Conservation (phyloP, 345 rosid genomes). For the Salix koriyanagi region DNA sequence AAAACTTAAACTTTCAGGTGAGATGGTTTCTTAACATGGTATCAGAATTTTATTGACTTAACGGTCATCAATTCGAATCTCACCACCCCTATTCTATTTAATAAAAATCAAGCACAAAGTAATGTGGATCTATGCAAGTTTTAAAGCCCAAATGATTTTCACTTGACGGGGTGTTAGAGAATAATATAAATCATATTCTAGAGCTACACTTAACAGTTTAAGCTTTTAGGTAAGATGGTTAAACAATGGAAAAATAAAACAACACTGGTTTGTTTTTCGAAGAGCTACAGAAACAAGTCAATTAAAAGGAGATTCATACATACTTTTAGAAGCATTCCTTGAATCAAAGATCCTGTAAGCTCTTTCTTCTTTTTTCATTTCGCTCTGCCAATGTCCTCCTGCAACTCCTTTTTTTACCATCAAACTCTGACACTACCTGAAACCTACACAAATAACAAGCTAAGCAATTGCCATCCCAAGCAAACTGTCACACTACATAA, state of each 20-base stretch:
- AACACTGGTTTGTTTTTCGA: too few relatives aligned
- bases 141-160: too few relatives aligned
- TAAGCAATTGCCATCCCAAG: background rate
- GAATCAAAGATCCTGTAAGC: conserved; percentile 37
- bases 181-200: too few relatives aligned
- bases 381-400: conserved; percentile 65
- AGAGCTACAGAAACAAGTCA: background rate
- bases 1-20: too few relatives aligned
- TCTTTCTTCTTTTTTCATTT: conserved; percentile 58
- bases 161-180: too few relatives aligned
- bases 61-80: too few relatives aligned
- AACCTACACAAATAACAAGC: conserved; percentile 31
- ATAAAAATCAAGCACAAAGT: too few relatives aligned
- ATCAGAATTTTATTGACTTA: too few relatives aligned
- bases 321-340: conserved; percentile 41
- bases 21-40: too few relatives aligned
- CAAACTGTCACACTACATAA: background rate
- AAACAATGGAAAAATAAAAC: background rate
- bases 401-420: conserved; percentile 60
- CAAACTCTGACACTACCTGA: conserved; percentile 55
- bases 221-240: too few relatives aligned
- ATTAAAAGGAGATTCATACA: background rate
- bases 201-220: rapidly evolving
- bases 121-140: too few relatives aligned
- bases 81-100: too few relatives aligned